A percentile compares a stretch with the other conserved stretches of the same genome.
Evolutionary conservation across 164 flowering plant genomes (phyloP).

Genomic region (Warburgia ugandensis): DNA sequence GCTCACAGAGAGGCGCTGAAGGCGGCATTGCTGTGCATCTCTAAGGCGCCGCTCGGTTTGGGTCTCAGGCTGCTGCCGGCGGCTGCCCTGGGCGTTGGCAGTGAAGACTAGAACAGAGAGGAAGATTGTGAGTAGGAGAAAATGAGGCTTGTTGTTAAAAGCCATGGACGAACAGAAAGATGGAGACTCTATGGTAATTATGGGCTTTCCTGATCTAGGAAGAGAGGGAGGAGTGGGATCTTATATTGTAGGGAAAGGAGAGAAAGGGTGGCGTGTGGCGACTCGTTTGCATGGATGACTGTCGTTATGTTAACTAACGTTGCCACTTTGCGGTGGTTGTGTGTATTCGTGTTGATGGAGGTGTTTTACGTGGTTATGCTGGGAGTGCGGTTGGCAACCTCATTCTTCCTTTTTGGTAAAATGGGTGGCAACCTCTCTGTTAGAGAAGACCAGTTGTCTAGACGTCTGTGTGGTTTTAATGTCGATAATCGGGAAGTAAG

Average conservation of each 20-base stretch:
- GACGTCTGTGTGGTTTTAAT: too few species aligned
- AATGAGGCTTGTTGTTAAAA: not conserved
- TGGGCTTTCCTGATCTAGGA: not conserved
- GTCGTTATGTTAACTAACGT: not conserved
- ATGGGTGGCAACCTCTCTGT: too few species aligned
- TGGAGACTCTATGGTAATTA: too few species aligned
- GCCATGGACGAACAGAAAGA: not conserved
- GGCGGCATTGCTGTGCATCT: conserved; percentile 22
- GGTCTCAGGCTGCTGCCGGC: too few species aligned
- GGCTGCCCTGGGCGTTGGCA: not conserved
- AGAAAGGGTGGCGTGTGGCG: not conserved
- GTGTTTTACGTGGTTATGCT: not conserved
- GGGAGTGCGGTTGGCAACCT: too few species aligned
- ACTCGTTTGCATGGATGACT: conserved; percentile 1
- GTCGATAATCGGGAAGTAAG: too few species aligned
- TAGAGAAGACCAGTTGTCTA: too few species aligned
- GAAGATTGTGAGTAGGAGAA: conserved; percentile 13
- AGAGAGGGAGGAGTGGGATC: not conserved
- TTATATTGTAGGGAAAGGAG: not conserved
- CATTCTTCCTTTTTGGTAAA: too few species aligned
- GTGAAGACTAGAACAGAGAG: conserved; percentile 13
- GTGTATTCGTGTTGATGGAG: not conserved
- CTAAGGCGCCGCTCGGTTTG: conserved; percentile 6
- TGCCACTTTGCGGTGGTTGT: not conserved
- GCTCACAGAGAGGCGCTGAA: conserved; percentile 16